Evolutionary conservation across 495 filamentous ascomycete species (phyloP).

Genomic region (Talaromyces thailandensis): DNA sequence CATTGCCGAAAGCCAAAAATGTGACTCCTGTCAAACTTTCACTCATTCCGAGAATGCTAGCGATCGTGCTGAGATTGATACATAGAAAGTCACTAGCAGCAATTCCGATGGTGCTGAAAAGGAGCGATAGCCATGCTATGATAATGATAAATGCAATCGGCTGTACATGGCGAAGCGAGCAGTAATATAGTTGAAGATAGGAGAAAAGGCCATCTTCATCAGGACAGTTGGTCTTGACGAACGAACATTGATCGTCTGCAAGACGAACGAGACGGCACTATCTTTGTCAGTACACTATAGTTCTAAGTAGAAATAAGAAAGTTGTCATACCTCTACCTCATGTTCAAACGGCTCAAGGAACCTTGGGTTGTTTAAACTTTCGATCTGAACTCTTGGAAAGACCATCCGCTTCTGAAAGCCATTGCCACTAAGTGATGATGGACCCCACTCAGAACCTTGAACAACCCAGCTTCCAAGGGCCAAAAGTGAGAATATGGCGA

Average conservation of each 20-base stretch:
- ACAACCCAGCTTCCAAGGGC: background rate
- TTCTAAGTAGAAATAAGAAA: background rate
- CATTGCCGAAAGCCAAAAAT: constrained; percentile 95
- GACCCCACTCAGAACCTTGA: background rate
- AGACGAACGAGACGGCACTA: constrained; percentile 77
- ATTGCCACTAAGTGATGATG: background rate
- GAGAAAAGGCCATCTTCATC: constrained; percentile 85
- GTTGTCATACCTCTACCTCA: constrained; percentile 27
- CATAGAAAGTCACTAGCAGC: constrained; percentile 98
- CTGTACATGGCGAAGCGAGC: constrained; percentile 58
- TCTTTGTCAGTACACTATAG: constrained; percentile 14
- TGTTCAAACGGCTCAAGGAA: constrained; percentile 6
- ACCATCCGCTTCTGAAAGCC: background rate
- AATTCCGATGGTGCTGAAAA: constrained; percentile 97
- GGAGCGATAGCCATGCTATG: constrained; percentile 73
- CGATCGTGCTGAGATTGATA: constrained; percentile 88
- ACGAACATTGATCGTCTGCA: constrained; percentile 75
- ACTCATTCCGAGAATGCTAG: constrained; percentile 79
- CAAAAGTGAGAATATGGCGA: background rate
- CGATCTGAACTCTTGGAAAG: background rate
- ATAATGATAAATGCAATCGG: constrained; percentile 71
- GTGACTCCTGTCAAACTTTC: constrained; percentile 96
- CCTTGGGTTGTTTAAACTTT: background rate
- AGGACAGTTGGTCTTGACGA: constrained; percentile 69
- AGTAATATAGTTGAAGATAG: constrained; percentile 91